Evolutionary conservation across 495 filamentous ascomycete species (phyloP).

Genomic region (Coniosporium apollinis): DNA sequence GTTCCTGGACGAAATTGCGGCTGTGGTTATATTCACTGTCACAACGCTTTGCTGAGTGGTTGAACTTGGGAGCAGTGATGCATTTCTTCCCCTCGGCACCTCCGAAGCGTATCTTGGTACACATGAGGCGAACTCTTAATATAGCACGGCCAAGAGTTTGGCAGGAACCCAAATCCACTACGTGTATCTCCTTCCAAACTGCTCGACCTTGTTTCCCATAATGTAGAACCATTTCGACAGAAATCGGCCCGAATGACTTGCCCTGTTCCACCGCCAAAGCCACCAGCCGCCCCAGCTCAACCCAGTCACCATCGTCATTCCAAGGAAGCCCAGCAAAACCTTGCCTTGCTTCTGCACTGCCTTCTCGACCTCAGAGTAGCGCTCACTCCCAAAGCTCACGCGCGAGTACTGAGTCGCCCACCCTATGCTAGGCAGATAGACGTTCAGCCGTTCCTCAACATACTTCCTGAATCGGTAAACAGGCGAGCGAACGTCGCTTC

Average conservation of each 20-base stretch:
- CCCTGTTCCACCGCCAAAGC: slow-evolving; percentile 3
- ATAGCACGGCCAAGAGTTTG: too few species aligned
- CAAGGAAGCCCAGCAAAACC: slow-evolving; percentile 29
- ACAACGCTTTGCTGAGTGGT: too few species aligned
- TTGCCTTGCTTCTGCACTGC: slow-evolving; percentile 50
- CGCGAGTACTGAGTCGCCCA: slow-evolving; percentile 89
- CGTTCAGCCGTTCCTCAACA: slow-evolving; percentile 66
- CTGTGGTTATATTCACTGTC: too few species aligned
- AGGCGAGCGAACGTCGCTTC: slow-evolving; percentile 56
- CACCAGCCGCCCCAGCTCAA: slow-evolving; percentile 3
- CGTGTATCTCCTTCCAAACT: not conserved
- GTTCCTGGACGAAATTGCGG: too few species aligned
- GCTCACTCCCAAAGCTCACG: slow-evolving; percentile 80
- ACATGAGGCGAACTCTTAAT: too few species aligned
- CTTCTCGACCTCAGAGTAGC: slow-evolving; percentile 67
- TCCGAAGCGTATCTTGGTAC: too few species aligned
- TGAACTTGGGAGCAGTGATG: too few species aligned
- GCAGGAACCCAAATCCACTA: too few species aligned
- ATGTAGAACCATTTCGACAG: not conserved
- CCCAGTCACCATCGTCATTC: not conserved
- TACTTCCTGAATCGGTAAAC: slow-evolving; percentile 64
- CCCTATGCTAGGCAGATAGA: slow-evolving; percentile 57
- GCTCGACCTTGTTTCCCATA: not conserved
- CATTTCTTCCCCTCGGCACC: too few species aligned
- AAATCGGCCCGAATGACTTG: not conserved